A percentile compares a stretch with the other conserved stretches of the same genome.
phyloP scores from a whole-genome alignment of 495 filamentous ascomycete species.

The Pseudomonodictys pantanalensis region DNA sequence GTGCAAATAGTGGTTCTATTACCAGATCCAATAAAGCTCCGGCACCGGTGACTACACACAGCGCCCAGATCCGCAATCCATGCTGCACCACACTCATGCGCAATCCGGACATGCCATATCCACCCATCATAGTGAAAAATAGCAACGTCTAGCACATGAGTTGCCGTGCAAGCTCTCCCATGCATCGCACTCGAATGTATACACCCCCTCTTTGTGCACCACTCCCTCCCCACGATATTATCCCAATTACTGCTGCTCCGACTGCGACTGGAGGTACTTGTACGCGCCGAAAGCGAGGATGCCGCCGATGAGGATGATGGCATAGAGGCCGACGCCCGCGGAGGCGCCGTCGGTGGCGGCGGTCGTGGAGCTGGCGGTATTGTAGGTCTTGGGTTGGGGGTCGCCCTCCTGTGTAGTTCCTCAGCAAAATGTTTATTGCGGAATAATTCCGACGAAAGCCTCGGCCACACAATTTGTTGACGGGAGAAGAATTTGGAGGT shows the following conservation, averaged over 20 bases:
- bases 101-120: too few species aligned
- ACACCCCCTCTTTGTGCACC: not conserved
- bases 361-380: constrained; percentile 48
- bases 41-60: too few species aligned
- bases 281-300: constrained; percentile 76
- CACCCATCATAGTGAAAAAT: too few species aligned
- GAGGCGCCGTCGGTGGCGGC: constrained; percentile 50
- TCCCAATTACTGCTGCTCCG: too few species aligned
- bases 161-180: too few species aligned
- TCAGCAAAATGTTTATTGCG: not conserved
- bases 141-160: too few species aligned
- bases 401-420: constrained; percentile 66
- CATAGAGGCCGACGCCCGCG: constrained; percentile 79
- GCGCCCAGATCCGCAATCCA: too few species aligned
- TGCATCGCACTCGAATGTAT: too few species aligned
- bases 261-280: constrained; percentile 72
- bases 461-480: constrained; percentile 2
- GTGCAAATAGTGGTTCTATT: too few species aligned
- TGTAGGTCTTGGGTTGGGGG: constrained; percentile 63
- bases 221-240: not conserved
- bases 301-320: constrained; percentile 73
- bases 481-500: constrained; percentile 2
- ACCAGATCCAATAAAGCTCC: too few species aligned
- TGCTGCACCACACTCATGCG: too few species aligned
- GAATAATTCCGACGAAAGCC: constrained; percentile 14